Percentiles rank a stretch among this genome's conserved stretches.
Evolutionary conservation across 495 filamentous ascomycete genomes (phyloP).

Genomic region (Sporormia fimetaria): DNA sequence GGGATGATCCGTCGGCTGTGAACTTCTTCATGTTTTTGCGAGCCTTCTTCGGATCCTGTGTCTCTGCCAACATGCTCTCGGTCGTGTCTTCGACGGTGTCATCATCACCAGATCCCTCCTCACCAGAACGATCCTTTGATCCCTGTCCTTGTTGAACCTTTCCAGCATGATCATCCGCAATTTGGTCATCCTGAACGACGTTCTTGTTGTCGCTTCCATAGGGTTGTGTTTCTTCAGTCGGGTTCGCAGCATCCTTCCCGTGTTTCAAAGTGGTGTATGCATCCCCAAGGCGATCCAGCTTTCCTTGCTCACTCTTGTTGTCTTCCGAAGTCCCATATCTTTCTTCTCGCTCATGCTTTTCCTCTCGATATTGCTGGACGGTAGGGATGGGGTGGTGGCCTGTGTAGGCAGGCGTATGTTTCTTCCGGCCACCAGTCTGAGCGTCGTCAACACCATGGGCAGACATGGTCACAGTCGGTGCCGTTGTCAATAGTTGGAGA

Average conservation of each 20-base stretch:
- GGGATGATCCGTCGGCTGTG: conserved; percentile 38
- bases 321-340: conserved; percentile 20
- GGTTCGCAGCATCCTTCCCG: conserved; percentile 25
- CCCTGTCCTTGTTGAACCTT: conserved; percentile 19
- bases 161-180: conserved; percentile 32
- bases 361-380: conserved; percentile 49
- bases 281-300: conserved; percentile 14
- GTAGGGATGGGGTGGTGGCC: conserved; percentile 51
- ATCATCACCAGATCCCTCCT: conserved; percentile 27
- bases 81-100: conserved; percentile 43
- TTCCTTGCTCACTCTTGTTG: conserved; percentile 14
- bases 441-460: conserved; percentile 36
- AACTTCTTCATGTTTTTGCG: conserved; percentile 45
- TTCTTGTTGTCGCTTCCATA: conserved; percentile 28
- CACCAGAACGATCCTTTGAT: conserved; percentile 11
- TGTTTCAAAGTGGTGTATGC: conserved; percentile 14
- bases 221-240: conserved; percentile 14
- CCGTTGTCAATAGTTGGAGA: too few relatives aligned
- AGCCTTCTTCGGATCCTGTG: conserved; percentile 45
- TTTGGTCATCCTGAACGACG: conserved; percentile 11
- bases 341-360: conserved; percentile 40
- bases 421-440: conserved; percentile 35
- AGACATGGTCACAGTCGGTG: too few relatives aligned
- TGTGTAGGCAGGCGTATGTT: conserved; percentile 43
- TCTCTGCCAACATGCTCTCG: conserved; percentile 35